Percentiles rank a stretch among this genome's conserved stretches.
Evolutionary conservation across 179 eudicot species (phyloP).

Genomic region (Beta macrorhiza): DNA sequence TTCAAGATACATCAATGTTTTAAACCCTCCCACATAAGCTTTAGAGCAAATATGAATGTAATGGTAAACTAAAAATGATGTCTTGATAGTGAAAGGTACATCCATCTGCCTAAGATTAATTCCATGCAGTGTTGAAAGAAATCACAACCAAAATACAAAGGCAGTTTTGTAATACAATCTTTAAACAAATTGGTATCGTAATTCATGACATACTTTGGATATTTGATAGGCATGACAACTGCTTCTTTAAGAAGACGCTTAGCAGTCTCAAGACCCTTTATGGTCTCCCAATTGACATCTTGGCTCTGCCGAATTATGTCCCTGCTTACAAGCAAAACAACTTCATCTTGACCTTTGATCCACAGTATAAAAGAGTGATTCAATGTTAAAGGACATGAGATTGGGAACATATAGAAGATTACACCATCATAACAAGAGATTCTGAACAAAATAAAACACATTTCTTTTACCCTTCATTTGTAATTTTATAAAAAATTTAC

Average conservation of each 20-base stretch:
- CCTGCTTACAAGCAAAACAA: constrained; percentile 41
- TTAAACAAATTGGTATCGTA: not conserved
- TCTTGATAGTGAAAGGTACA: not conserved
- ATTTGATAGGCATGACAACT: constrained; percentile 99
- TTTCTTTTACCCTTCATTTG: not conserved
- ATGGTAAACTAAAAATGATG: not conserved
- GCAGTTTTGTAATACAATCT: not conserved
- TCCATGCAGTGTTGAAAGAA: not conserved
- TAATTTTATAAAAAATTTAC: not conserved
- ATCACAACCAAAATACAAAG: not conserved
- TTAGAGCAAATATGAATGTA: not conserved
- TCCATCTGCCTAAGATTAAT: not conserved
- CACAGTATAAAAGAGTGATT: not conserved
- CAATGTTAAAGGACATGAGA: not conserved
- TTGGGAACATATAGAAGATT: not conserved
- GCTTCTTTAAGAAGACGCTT: constrained; percentile 97
- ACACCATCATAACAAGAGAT: not conserved
- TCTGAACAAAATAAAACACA: not conserved
- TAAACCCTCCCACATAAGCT: not conserved
- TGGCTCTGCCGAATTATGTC: constrained; percentile 91
- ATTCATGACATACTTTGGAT: constrained; percentile 77
- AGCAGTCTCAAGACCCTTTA: constrained; percentile 92
- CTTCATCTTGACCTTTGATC: not conserved
- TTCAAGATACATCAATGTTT: not conserved
- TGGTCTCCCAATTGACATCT: constrained; percentile 93